A percentile compares a stretch with the other conserved stretches of the same genome.
phyloP scores from a whole-genome alignment of 441 rosid genomes.

The Gossypium aridum region DNA sequence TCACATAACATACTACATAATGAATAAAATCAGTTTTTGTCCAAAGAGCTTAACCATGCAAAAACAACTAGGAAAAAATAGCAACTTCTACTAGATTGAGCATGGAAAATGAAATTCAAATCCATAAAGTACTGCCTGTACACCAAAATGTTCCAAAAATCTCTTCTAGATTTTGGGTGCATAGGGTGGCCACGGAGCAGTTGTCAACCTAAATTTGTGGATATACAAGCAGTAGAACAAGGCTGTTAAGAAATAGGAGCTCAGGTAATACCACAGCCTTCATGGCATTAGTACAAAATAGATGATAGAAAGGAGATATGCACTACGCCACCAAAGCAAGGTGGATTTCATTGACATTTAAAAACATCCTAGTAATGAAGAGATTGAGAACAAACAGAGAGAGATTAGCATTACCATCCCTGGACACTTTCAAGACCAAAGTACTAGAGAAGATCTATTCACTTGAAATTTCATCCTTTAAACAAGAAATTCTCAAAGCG shows the following conservation, averaged over 20 bases:
- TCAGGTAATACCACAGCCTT: background rate
- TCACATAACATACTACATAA: background rate
- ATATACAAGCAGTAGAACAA: background rate
- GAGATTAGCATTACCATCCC: background rate
- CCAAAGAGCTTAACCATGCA: background rate
- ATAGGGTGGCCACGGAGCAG: background rate
- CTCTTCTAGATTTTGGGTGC: background rate
- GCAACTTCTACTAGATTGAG: background rate
- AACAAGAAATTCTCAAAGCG: background rate
- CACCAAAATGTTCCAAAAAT: background rate
- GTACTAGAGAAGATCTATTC: background rate
- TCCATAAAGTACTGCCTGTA: background rate
- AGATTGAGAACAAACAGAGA: no score
- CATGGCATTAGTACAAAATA: background rate
- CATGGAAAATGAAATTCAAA: background rate
- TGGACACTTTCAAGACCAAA: background rate
- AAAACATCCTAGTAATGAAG: background rate
- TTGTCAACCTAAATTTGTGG: background rate
- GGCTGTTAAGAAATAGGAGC: background rate
- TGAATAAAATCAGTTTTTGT: background rate
- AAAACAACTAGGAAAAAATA: background rate
- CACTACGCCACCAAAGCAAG: background rate
- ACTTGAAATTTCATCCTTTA: background rate
- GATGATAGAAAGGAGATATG: background rate
- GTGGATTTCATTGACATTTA: background rate